Evolutionary conservation across 129 eudicot genomes (phyloP), one percentile per base, ranked within the genome.

Genomic region (Erigeron canadensis): DNA sequence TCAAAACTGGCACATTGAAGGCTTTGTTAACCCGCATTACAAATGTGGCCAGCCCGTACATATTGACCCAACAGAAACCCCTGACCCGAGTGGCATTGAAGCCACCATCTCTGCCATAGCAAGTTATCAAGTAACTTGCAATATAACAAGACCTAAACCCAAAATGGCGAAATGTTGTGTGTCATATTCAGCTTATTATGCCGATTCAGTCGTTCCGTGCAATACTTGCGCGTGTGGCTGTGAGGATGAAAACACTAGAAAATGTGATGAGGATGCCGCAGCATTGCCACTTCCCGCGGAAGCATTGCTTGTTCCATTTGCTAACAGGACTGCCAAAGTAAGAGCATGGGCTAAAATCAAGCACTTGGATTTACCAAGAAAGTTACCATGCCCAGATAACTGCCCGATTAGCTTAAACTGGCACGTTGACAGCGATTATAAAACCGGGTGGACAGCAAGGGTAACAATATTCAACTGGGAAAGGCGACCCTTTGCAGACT

Each of bases 181-280:
- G 1, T 87, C 97, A 15, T 94, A 75, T 84, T 89, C 99, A 16
- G 96, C 96, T 60, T 94, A 84, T 79, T 94, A 87, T 21, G 78
- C 91, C 1, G 87, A 77, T 16, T 83, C 90, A 0, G 88, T 77
- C 0, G 76, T 94, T 7, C 97, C 99, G 0, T 94, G 99, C 85
- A 82, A 76, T 66, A 90, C 97, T 0, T 94, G 99, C 17, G 97
- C 97, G 0, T 94, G 99, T 10, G 99, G 99, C 1, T 94, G 97
- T 38, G 79, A 75, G n/a, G 79, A 84, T 21, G 70, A 43, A 17
- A 44, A 73, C 17, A 65, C 78, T 0, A 47, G 73, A 5, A 71
- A 42, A 10, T 95, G 99, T 48, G 81, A 82, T 43, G 78, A 77
- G 19, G 82, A 84, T 16, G 89, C 91, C 1, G 21, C 69, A 2